Conservation (phyloP, 139 green algal species). For the Axilococcus clingmanii region DNA sequence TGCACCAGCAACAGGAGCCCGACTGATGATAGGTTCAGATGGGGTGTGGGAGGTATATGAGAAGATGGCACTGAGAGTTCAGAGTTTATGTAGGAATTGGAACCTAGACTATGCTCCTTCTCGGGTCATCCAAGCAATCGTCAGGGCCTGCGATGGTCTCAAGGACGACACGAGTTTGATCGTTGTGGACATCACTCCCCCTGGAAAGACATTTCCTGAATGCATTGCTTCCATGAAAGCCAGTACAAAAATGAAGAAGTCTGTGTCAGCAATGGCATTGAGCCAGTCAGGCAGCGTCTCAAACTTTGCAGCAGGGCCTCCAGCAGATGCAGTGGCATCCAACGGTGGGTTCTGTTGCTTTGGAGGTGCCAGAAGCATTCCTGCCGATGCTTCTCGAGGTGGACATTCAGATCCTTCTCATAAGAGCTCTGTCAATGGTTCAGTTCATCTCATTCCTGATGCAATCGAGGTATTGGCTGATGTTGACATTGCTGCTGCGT, state of each 20-base stretch:
- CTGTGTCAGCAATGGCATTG: background rate
- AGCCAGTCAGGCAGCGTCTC: background rate
- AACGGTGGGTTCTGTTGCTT: background rate
- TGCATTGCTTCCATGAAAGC: constrained; percentile 5
- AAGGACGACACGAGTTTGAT: constrained; percentile 77
- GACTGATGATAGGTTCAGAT: constrained; percentile 73
- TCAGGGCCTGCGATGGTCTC: constrained; percentile 32
- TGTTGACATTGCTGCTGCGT: constrained; percentile 21
- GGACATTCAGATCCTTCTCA: background rate
- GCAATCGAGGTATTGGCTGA: constrained; percentile 20
- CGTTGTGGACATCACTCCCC: constrained; percentile 63
- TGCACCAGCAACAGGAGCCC: constrained; percentile 47
- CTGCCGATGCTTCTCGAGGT: background rate
- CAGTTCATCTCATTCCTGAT: too few species aligned
- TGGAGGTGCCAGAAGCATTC: background rate
- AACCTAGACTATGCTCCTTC: constrained; percentile 15
- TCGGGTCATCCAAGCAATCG: constrained; percentile 25
- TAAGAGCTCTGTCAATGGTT: background rate
- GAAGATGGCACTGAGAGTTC: constrained; percentile 25
- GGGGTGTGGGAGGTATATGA: constrained; percentile 84
- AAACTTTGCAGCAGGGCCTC: too few species aligned
- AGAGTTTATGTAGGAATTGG: constrained; percentile 23
- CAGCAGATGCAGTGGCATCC: background rate
- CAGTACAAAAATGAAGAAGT: background rate
- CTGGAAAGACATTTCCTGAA: constrained; percentile 28